Evolutionary conservation across 2,329 filamentous ascomycete genomes (phyloP).

Genomic region (Xylaria sp.): DNA sequence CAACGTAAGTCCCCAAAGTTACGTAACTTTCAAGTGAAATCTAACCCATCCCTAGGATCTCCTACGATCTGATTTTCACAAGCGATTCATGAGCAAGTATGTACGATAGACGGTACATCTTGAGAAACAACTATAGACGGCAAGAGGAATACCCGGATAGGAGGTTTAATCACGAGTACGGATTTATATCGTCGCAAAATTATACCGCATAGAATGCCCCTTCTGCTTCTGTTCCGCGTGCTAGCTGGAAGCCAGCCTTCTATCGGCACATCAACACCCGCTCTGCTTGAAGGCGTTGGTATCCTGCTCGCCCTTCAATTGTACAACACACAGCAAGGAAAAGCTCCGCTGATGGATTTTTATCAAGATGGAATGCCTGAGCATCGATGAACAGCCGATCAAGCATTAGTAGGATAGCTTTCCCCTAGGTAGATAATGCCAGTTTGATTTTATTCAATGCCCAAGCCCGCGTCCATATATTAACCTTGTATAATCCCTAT

Average conservation of each 20-base stretch:
- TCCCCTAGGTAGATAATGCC: not conserved
- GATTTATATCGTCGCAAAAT: too few species aligned
- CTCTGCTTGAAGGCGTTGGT: not conserved
- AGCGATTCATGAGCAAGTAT: slow-evolving; percentile 85
- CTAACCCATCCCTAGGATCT: slow-evolving; percentile 63
- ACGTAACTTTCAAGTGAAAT: not conserved
- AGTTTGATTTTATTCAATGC: not conserved
- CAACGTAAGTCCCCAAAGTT: slow-evolving; percentile 65
- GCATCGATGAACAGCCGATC: not conserved
- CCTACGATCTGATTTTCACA: slow-evolving; percentile 94
- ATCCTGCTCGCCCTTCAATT: not conserved
- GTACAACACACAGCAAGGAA: too few species aligned
- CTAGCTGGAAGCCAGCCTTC: not conserved
- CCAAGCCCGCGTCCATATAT: not conserved
- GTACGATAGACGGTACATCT: slow-evolving; percentile 50
- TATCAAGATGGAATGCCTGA: too few species aligned
- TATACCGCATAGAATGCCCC: not conserved
- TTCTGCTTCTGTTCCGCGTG: not conserved
- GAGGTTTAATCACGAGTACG: too few species aligned
- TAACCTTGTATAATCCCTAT: not conserved
- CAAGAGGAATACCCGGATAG: not conserved
- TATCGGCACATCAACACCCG: not conserved
- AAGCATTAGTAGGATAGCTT: not conserved
- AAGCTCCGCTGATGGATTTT: too few species aligned
- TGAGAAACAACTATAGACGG: slow-evolving; percentile 1